Percentiles rank a stretch among this genome's conserved stretches.
These are phyloP conservation scores for Aphanocladium album DNA, from an alignment of 2,329 filamentous ascomycete species.

Conservation along the genomic window DNA sequence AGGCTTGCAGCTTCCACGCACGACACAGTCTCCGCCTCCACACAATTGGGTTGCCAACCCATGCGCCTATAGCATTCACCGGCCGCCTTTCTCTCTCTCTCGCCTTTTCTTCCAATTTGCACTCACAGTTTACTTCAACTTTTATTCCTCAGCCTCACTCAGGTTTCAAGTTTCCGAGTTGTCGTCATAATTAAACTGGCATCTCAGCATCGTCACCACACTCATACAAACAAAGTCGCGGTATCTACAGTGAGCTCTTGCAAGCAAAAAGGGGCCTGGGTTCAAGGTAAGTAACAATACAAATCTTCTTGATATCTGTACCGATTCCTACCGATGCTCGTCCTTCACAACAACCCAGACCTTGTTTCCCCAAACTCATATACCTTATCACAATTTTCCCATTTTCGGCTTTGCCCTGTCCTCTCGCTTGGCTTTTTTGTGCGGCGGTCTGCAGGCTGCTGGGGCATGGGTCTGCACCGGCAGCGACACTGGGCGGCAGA, in stretches of 20 bases:
- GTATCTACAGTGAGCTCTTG: background rate
- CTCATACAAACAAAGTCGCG: background rate
- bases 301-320: background rate
- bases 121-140: background rate
- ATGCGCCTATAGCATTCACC: background rate
- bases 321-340: background rate
- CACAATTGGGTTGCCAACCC: background rate
- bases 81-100: background rate
- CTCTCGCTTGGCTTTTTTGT: conserved; percentile 11
- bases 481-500: background rate
- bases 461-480: conserved; percentile 1
- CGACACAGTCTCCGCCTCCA: conserved; percentile 5
- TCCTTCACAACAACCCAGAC: background rate
- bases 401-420: conserved; percentile 1
- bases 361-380: background rate
- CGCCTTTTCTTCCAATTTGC: background rate
- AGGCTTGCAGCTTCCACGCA: conserved; percentile 5
- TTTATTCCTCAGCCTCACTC: background rate
- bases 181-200: background rate
- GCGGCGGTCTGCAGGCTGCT: conserved; percentile 7
- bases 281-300: background rate
- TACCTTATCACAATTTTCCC: background rate
- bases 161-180: background rate
- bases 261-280: conserved; percentile 1
- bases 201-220: background rate